Base-by-base conservation (phyloP, 331 rosid genomes). In the Acacia pycnantha region DNA sequence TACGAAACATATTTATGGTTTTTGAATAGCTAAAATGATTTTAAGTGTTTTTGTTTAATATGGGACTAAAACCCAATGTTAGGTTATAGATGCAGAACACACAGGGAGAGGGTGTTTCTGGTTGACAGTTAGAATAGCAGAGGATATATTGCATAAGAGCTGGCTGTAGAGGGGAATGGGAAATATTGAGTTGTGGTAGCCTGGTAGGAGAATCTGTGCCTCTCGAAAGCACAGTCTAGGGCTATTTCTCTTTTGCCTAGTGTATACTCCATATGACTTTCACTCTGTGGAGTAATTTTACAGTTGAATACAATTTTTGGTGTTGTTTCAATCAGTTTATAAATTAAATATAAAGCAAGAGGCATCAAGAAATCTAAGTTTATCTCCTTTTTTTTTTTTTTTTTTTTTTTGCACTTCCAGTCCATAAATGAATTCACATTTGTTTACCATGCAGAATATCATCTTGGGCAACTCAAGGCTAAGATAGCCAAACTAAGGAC, bases 381-480 rank as follows among this genome's bases (percentile, higher is more conserved):
- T 15, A 47, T 72, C 61, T 26, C 11, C 16, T 27, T 61, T 18
- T n/a, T 16, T 79, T 47, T 61, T 18, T n/a, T 16, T 79, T 47
- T 61, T 18, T n/a, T 11, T 79, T 22, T 11, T 29, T 43, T 70
- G 11, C 16, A 35, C 19, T 75, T 80, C 41, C 18, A 2, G 41
- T 31, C 15, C 11, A 16, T 29, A 14, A 65, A 29, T 65, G 41
- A 31, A 65, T 65, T 65, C 8, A 27, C 70, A 65, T 65, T 31
- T 29, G 5, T 31, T 65, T 15, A 14, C 37, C 10, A 14, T 31
- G 22, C 70, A 96, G 99, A 96, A 87, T 96, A 96, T 85, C 99
- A 96, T 90, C 98, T 96, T 72, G 99, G 99, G 82, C 99, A 96
- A 91, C 99, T 96, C 84, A 96, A 96, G 89, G 99, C 99, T 10